Base-by-base conservation (phyloP, 2,329 filamentous ascomycete genomes). In the Setomelanomma holmii region DNA sequence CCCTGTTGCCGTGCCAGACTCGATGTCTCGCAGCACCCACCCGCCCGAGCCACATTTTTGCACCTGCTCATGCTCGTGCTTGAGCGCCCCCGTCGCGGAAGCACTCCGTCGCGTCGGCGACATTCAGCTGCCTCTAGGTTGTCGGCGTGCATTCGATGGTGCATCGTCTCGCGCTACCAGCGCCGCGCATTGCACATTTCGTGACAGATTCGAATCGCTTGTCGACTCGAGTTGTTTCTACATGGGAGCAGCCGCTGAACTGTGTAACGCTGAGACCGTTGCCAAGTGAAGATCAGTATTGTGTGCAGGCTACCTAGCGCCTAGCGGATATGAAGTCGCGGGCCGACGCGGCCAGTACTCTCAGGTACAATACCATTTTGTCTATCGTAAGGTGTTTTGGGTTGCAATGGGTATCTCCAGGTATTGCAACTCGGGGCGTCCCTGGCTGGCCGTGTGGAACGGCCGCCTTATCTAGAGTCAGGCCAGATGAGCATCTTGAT, bases 241-340 rank as follows among this genome's bases (percentile, higher is more conserved):
- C 43, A 33, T 56, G 45, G 48, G 42, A 48, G n/a, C 55, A 34
- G 38, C 45, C 21, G 41, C 55, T 54, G n/a, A n/a, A n/a, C n/a
- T n/a, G n/a, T n/a, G 53, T 58, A 58, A 54, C 56, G 53, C 60
- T 47, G 43, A 40, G 53, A 46, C 41, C 54, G 59, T 66, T 68
- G 66, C 66, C 66, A 64, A 69, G 66, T 53, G 56, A 53, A 51
- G 56, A 60, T 63, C 60, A 47, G 21, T 57, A 56, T 67, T 62
- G 55, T 63, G 50, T 67, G 66, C 62, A 56, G 56, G 58, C 27
- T 30, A 30, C 30, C 53, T 56, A 61, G 56, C 50, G 55, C 45
- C 51, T 47, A 40, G 40, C 49, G 49, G 40, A 53, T 46, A 51
- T 56, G 48, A 45, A 39, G 45, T 52, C 38, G 48, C 49, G 45